These are phyloP conservation scores for Candolleomyces aberdarensis DNA, from an alignment of 768 basidiomycete species.

Conservation along the genomic window DNA sequence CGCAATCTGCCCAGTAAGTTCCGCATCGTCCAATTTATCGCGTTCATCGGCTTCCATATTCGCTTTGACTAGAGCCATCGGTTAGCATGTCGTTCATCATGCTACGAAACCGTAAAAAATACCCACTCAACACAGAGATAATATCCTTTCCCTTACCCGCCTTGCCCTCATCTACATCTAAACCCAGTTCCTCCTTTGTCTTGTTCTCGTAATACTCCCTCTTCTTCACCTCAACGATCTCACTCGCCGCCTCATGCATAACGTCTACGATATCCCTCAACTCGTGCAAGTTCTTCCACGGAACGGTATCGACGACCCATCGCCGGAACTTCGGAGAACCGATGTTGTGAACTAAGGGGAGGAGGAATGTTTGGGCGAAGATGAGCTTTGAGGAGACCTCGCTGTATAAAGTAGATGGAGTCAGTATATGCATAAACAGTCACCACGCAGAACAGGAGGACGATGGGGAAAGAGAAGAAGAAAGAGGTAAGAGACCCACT, in stretches of 20 bases:
- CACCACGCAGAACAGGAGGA: background rate
- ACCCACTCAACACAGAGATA: constrained; percentile 43
- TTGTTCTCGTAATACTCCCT: constrained; percentile 25
- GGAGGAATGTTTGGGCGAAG: constrained; percentile 17
- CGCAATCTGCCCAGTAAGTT: constrained; percentile 29
- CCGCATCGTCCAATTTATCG: constrained; percentile 29
- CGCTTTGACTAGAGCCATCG: constrained; percentile 24
- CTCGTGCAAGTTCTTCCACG: constrained; percentile 25
- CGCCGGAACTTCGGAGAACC: constrained; percentile 28
- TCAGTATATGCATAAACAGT: background rate
- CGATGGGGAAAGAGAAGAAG: background rate
- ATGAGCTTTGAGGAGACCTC: constrained; percentile 13
- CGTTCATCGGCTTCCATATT: constrained; percentile 28
- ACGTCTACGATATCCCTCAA: constrained; percentile 30
- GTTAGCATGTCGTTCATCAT: background rate
- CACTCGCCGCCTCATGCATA: constrained; percentile 31
- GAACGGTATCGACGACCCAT: constrained; percentile 28
- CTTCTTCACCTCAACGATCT: constrained; percentile 37
- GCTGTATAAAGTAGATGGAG: constrained; percentile 4
- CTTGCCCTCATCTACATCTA: constrained; percentile 34
- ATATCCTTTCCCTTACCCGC: constrained; percentile 43
- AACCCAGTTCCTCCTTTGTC: constrained; percentile 30
- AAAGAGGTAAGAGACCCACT: constrained; percentile 19
- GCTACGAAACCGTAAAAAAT: background rate
- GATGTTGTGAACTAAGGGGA: constrained; percentile 22